Base-by-base conservation (phyloP, 202 grass and related monocot species). In the Carex arenaria region DNA sequence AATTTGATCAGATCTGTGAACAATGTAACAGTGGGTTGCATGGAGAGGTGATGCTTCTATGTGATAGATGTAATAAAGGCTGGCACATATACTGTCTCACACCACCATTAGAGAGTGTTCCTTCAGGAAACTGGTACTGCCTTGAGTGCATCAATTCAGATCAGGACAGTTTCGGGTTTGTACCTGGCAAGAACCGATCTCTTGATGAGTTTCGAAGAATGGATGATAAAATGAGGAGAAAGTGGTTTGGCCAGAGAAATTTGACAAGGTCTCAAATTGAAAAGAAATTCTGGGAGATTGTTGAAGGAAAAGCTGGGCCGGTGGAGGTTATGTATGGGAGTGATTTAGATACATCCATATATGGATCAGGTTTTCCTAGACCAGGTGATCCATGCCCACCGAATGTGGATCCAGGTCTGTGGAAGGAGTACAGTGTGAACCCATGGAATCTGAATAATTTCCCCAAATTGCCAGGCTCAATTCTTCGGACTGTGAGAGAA, bases 381-480 rank as follows among this genome's bases (percentile, higher is more conserved):
- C 72, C 83, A 42, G 83, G 76, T 82, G 89, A 93, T 79, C 67
- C 60, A 7, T 67, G 89, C 36, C 92, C 92, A 57, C 56, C 87
- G 52, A 88, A 84, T 5, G 64, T 91, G 69, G 85, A 94, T 26
- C 84, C 80, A 15, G 79, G 22, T 51, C 40, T 57, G 8, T 97
- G 94, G 94, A 85, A 60, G 2, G 81, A 84, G 77, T 92, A 97
- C 66, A 87, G 87, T 56, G 80, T 36, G 2, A 97, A 87, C 85
- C 92, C 92, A 6, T 97, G 94, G 94, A 97, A 97, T 87, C 89
- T 97, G 7, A 97, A 94, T 80, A 97, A 97, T 86, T 91, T 97
- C 38, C 92, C 90, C 32, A 97, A 97, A 82, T 91, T 97, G 42
- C 88, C 87, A 6, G 87, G 90, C 26, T 97, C 94, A 71, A 93